Evolutionary conservation across 257 asterid genomes (phyloP), one percentile per base, ranked within the genome.

Genomic region (Vinca minor): DNA sequence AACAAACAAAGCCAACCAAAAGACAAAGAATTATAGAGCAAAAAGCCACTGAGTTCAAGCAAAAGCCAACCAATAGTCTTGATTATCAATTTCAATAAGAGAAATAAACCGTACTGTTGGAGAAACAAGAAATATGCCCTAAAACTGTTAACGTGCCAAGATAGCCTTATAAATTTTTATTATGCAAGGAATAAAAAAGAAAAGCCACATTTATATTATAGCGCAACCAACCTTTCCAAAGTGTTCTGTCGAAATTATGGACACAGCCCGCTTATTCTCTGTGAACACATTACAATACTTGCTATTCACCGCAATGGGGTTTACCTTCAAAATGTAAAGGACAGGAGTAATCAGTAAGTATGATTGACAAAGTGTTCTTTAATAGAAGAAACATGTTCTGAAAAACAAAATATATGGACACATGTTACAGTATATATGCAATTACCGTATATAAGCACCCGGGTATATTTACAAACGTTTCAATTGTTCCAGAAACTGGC

Each of bases 221-320:
- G 62, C 68, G 65, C 31, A 66, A 60, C 95, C 65, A 79, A 92
- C 98, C 99, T 93, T 89, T 53, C 99, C 99, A 56, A 93, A 93
- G 71, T 89, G 87, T 72, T 74, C 71, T 50, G 96, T 83, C 21
- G 99, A 89, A 76, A 93, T 83, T 70, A 87, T 58, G 75, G 92
- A 78, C 26, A 87, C 89, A 23, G 69, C 91, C 53, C 99, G 92
- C 79, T 89, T 93, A 71, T 93, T 93, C 87, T 89, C 99, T 2
- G 97, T 89, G 87, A 89, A 93, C 69, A 93, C 99, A 28, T 93
- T 93, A 71, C 97, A 93, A 71, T 93, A 93, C 83, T 93, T 87
- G 96, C 99, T 93, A 72, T 93, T 93, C 75, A 93, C 99, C 15
- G 99, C 99, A 75, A 93, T 89, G 64, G 99, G 99, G 69, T 93